A percentile compares a stretch with the other conserved stretches of the same genome.
These are phyloP conservation scores for Berberis thunbergii DNA, from an alignment of 164 flowering plant genomes.

Conservation along the genomic window DNA sequence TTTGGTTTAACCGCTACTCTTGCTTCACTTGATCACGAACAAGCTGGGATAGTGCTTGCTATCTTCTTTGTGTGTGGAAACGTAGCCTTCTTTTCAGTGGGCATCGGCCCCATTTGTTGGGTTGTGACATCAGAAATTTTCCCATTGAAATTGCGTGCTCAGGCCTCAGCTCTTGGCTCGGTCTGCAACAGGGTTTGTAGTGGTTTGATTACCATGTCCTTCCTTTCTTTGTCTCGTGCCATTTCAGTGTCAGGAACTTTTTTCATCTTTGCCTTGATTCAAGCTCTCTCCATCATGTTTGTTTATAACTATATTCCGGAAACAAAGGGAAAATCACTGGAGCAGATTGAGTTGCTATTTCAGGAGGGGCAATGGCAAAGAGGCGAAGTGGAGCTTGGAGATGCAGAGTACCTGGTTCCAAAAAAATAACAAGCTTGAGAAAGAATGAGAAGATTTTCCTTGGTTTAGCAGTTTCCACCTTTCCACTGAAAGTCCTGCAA, in stretches of 20 bases:
- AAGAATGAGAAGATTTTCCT: too few species aligned
- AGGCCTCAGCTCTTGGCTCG: slow-evolving; percentile 49
- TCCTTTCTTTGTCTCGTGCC: slow-evolving; percentile 36
- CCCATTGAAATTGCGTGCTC: slow-evolving; percentile 28
- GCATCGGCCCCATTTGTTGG: slow-evolving; percentile 56
- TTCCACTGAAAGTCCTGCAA: too few species aligned
- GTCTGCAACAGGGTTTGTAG: slow-evolving; percentile 49
- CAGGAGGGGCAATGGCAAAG: slow-evolving; percentile 25
- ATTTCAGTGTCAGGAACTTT: slow-evolving; percentile 57
- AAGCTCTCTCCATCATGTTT: slow-evolving; percentile 43
- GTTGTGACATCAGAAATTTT: slow-evolving; percentile 38
- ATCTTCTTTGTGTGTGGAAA: slow-evolving; percentile 33
- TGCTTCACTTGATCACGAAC: slow-evolving; percentile 11
- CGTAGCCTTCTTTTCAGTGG: slow-evolving; percentile 48
- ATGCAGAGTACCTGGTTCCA: slow-evolving; percentile 56
- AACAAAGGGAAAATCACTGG: slow-evolving; percentile 19
- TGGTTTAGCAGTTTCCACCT: too few species aligned
- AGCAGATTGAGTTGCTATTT: slow-evolving; percentile 40
- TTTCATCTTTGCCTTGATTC: slow-evolving; percentile 37
- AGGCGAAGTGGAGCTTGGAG: slow-evolving; percentile 57
- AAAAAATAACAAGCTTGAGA: slow-evolving; percentile 13
- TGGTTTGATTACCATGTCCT: slow-evolving; percentile 47
- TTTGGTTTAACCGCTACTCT: slow-evolving; percentile 24
- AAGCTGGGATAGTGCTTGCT: slow-evolving; percentile 16
- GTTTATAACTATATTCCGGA: slow-evolving; percentile 44